Evolutionary conservation across 306 rosid genomes (phyloP).

Genomic region (Delonix regia): DNA sequence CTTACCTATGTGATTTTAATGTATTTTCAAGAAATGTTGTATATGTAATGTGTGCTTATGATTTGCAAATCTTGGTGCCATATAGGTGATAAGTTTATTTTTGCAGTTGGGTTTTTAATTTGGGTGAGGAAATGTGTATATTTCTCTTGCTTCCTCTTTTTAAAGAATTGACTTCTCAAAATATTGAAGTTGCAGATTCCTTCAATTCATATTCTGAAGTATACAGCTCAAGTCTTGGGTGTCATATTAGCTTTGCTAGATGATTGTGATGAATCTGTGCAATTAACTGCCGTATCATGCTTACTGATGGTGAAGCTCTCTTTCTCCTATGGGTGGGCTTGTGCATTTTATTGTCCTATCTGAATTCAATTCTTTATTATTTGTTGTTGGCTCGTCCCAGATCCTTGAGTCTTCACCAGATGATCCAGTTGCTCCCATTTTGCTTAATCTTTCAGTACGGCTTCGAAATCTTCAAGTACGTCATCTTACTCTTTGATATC

Average conservation of each 20-base stretch:
- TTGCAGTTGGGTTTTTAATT: slow-evolving; percentile 20
- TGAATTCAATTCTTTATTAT: slow-evolving; percentile 35
- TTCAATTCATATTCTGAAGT: slow-evolving; percentile 69
- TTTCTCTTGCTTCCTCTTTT: background rate
- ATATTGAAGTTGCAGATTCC: slow-evolving; percentile 72
- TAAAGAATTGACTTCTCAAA: slow-evolving; percentile 32
- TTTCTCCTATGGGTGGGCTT: slow-evolving; percentile 4
- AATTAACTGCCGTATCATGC: slow-evolving; percentile 91
- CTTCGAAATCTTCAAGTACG: slow-evolving; percentile 92
- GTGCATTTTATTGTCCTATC: slow-evolving; percentile 8
- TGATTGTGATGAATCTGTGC: slow-evolving; percentile 89
- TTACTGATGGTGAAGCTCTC: slow-evolving; percentile 68
- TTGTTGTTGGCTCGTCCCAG: slow-evolving; percentile 49
- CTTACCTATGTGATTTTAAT: slow-evolving; percentile 10
- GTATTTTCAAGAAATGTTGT: background rate
- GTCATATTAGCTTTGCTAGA: slow-evolving; percentile 91
- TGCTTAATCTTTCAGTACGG: slow-evolving; percentile 81
- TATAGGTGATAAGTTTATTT: slow-evolving; percentile 15
- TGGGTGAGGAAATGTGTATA: background rate
- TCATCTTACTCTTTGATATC: slow-evolving; percentile 10
- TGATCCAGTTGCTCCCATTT: slow-evolving; percentile 86
- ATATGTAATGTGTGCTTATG: slow-evolving; percentile 5
- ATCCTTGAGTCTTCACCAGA: slow-evolving; percentile 82
- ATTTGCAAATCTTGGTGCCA: slow-evolving; percentile 24
- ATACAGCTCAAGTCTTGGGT: slow-evolving; percentile 85